Evolutionary conservation across 2,329 filamentous ascomycete genomes (phyloP).

Genomic region (Diatrype stigma): DNA sequence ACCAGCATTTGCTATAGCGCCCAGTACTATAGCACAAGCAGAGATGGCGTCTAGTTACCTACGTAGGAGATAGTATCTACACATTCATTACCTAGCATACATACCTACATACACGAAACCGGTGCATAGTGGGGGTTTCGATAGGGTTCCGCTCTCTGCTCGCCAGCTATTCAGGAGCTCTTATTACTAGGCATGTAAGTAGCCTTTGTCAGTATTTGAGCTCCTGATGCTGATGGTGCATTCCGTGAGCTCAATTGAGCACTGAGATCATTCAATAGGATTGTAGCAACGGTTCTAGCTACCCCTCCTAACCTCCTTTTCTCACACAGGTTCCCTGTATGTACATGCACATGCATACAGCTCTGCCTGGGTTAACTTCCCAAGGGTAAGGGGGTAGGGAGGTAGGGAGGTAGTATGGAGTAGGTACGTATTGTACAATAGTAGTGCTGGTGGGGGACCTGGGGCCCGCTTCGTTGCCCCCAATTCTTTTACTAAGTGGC

Average conservation of each 20-base stretch:
- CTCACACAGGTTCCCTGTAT: background rate
- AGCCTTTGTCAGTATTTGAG: background rate
- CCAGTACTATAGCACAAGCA: too few species aligned
- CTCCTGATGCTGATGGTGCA: background rate
- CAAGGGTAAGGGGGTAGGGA: too few species aligned
- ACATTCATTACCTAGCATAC: too few species aligned
- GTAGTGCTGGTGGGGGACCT: background rate
- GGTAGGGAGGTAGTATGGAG: background rate
- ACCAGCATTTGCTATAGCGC: too few species aligned
- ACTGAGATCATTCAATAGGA: background rate
- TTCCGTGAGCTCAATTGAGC: background rate
- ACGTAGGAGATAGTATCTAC: too few species aligned
- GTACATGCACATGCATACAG: too few species aligned
- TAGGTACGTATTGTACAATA: background rate
- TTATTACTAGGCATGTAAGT: too few species aligned
- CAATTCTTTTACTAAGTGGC: background rate
- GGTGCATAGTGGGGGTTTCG: background rate
- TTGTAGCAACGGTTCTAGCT: background rate
- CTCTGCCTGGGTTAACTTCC: too few species aligned
- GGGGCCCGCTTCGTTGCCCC: background rate
- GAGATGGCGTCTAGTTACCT: too few species aligned
- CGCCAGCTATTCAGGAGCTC: background rate
- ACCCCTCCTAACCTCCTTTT: background rate
- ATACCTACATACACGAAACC: background rate
- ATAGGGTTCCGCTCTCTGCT: background rate